Percentiles rank a stretch among this genome's conserved stretches.
phyloP scores from a whole-genome alignment of 2,329 filamentous ascomycete species.

The Venturia effusa region DNA sequence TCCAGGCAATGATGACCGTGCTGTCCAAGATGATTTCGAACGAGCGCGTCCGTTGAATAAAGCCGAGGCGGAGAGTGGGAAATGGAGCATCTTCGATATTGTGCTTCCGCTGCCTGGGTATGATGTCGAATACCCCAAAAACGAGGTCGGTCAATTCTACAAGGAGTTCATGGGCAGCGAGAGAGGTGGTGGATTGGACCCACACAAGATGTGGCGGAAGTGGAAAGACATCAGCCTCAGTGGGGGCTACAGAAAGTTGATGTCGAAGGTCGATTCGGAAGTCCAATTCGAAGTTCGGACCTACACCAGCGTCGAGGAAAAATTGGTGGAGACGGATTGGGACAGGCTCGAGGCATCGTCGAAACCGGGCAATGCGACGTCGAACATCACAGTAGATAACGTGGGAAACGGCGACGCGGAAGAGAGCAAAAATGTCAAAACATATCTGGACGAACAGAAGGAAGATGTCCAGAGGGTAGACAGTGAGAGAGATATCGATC shows the following conservation, averaged over 20 bases:
- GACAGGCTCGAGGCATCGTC: slow-evolving; percentile 6
- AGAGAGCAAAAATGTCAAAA: slow-evolving; percentile 17
- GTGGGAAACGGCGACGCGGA: slow-evolving; percentile 13
- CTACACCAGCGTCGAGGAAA: slow-evolving; percentile 63
- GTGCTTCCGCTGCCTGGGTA: slow-evolving; percentile 89
- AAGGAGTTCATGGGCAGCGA: slow-evolving; percentile 72
- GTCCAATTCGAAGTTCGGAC: slow-evolving; percentile 58
- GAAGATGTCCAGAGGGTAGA: slow-evolving; percentile 13
- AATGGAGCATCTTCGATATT: slow-evolving; percentile 74
- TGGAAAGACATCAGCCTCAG: slow-evolving; percentile 83
- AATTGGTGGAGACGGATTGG: slow-evolving; percentile 75
- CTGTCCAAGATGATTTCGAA: slow-evolving; percentile 45
- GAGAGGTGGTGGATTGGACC: slow-evolving; percentile 68
- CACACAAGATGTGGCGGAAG: slow-evolving; percentile 72
- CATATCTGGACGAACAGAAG: slow-evolving; percentile 14
- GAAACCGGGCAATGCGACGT: neutral
- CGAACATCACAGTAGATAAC: neutral
- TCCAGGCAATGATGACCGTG: slow-evolving; percentile 46
- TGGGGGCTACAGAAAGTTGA: slow-evolving; percentile 76
- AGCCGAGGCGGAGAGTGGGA: slow-evolving; percentile 66
- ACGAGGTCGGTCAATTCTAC: slow-evolving; percentile 78
- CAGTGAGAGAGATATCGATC: slow-evolving; percentile 13
- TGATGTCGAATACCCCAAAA: slow-evolving; percentile 76
- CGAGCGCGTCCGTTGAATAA: slow-evolving; percentile 64
- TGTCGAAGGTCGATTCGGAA: slow-evolving; percentile 56